Evolutionary conservation across 345 rosid genomes (phyloP).

Genomic region (Corchorus capsularis): DNA sequence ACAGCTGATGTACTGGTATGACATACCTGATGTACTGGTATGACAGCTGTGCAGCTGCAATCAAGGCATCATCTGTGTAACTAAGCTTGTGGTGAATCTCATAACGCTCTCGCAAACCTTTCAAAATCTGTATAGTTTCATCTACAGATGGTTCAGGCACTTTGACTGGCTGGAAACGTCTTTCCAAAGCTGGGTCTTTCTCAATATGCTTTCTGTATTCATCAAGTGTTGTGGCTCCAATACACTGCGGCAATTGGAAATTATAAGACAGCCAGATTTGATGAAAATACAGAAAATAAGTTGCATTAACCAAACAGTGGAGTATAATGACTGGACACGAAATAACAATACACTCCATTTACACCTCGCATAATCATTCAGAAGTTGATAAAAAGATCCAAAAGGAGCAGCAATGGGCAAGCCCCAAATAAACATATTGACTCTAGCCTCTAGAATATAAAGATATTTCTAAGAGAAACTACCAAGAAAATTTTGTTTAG

Average conservation of each 20-base stretch:
- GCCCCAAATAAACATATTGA: neutral
- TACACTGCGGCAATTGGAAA: conserved; percentile 62
- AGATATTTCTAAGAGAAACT: neutral
- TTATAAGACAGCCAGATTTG: neutral
- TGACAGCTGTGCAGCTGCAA: conserved; percentile 89
- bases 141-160: conserved; percentile 98
- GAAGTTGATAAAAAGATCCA: neutral
- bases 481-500: neutral
- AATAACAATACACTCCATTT: neutral
- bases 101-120: conserved; percentile 89
- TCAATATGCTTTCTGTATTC: conserved; percentile 98
- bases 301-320: neutral
- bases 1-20: conserved; percentile 92
- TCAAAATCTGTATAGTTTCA: conserved; percentile 88
- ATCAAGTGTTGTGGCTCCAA: conserved; percentile 98
- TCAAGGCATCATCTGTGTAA: conserved; percentile 89
- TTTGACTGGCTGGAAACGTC: conserved; percentile 98
- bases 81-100: conserved; percentile 99
- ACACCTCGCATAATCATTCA: neutral
- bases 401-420: neutral
- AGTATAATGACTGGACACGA: neutral
- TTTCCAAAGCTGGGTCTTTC: conserved; percentile 98
- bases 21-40: conserved; percentile 94
- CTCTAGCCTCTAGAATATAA: neutral
- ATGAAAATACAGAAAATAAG: neutral